phyloP scores from a whole-genome alignment of 768 basidiomycete species.

The Lactarius evosmus region DNA sequence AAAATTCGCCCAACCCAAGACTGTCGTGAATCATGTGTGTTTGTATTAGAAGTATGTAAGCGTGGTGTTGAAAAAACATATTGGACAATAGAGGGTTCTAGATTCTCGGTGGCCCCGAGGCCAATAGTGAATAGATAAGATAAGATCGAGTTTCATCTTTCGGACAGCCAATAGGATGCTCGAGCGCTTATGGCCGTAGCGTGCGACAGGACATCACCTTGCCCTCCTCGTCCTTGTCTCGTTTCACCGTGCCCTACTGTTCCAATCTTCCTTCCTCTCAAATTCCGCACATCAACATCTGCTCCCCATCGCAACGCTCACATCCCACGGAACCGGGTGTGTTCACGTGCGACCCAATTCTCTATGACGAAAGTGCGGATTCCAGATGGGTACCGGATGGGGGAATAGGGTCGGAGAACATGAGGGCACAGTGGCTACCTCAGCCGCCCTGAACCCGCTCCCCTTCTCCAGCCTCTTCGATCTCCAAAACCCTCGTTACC shows the following conservation, averaged over 20 bases:
- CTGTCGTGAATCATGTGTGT: neutral
- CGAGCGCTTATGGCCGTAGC: conserved; percentile 12
- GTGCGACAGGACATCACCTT: conserved; percentile 21
- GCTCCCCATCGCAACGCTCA: neutral
- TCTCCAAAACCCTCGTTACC: neutral
- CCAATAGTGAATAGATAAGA: conserved; percentile 14
- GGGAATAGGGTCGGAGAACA: conserved; percentile 21
- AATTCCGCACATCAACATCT: conserved; percentile 5
- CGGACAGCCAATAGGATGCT: conserved; percentile 12
- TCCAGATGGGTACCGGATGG: conserved; percentile 14
- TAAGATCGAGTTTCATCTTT: conserved; percentile 8
- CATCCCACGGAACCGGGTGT: neutral
- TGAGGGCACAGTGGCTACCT: conserved; percentile 17
- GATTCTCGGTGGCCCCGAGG: neutral
- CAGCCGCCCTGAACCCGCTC: conserved; percentile 9
- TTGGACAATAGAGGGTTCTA: neutral
- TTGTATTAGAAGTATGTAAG: neutral
- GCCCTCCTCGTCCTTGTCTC: conserved; percentile 24
- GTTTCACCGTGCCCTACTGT: conserved; percentile 12
- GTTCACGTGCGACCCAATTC: conserved; percentile 9
- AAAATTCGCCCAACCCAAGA: neutral
- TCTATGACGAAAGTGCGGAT: conserved; percentile 4
- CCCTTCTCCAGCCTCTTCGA: conserved; percentile 1
- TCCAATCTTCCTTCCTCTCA: conserved; percentile 9
- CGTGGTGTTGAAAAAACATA: neutral